Percentiles rank a stretch among this genome's conserved stretches.
Evolutionary conservation across 805 yeast genomes (phyloP).

Genomic region (Kurtzmaniella fragi): DNA sequence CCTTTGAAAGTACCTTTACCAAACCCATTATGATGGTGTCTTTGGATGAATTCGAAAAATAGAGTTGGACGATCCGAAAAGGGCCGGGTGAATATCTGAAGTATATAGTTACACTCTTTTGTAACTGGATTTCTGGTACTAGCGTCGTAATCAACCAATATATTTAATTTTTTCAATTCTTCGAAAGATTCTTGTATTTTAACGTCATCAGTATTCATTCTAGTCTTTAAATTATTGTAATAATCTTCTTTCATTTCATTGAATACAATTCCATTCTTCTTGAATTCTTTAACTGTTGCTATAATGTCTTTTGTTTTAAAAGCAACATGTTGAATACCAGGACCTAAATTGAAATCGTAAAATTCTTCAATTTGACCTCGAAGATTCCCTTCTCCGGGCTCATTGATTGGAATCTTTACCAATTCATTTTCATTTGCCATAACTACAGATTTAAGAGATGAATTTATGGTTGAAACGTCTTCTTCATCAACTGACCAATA

Average conservation of each 20-base stretch:
- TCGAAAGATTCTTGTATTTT: constrained; percentile 49
- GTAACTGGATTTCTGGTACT: constrained; percentile 21
- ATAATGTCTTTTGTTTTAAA: constrained; percentile 59
- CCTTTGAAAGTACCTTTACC: constrained; percentile 89
- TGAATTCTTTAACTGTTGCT: constrained; percentile 47
- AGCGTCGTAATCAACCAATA: constrained; percentile 74
- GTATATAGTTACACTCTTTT: constrained; percentile 53
- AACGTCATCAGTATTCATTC: constrained; percentile 42
- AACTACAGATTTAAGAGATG: constrained; percentile 70
- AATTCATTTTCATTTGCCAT: constrained; percentile 64
- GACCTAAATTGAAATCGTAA: constrained; percentile 66
- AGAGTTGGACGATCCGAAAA: constrained; percentile 75
- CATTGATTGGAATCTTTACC: constrained; percentile 80
- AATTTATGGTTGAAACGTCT: constrained; percentile 62
- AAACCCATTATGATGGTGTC: constrained; percentile 76
- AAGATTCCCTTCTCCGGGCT: constrained; percentile 66
- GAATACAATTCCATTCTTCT: constrained; percentile 64
- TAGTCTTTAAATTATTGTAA: constrained; percentile 44
- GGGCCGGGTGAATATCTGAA: constrained; percentile 79
- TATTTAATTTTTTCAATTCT: constrained; percentile 45
- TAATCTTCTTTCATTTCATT: constrained; percentile 55
- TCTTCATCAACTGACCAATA: constrained; percentile 84
- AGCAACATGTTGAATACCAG: constrained; percentile 85
- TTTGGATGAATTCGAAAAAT: constrained; percentile 76
- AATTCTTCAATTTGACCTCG: constrained; percentile 82